Conservation (phyloP, 169 alveolate species). For the Plasmodium sp. region DNA sequence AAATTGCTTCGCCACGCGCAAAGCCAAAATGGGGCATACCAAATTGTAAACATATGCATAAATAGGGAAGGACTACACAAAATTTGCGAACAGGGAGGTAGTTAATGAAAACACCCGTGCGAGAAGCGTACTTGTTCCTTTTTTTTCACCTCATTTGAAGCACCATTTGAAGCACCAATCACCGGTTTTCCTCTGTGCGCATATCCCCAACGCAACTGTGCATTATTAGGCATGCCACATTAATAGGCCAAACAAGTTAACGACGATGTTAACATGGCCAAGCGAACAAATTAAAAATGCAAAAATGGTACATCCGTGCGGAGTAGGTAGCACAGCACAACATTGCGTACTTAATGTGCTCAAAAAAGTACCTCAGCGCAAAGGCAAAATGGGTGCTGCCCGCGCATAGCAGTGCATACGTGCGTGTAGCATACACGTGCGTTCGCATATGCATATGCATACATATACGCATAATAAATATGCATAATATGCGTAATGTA, state of each 20-base stretch:
- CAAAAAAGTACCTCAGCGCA: neutral
- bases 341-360: neutral
- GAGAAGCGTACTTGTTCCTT: neutral
- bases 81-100: neutral
- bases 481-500: neutral
- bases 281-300: neutral
- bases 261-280: neutral
- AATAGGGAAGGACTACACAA: neutral
- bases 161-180: neutral
- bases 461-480: neutral
- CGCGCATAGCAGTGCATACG: neutral
- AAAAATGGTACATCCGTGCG: neutral
- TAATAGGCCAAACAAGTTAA: neutral
- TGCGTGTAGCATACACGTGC: neutral
- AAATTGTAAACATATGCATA: neutral
- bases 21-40: neutral
- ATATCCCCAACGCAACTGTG: neutral
- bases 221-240: neutral
- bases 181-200: neutral
- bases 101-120: neutral
- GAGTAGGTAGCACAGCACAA: neutral
- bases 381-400: neutral
- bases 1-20: neutral
- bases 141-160: neutral
- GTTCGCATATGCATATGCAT: no score